Evolutionary conservation across 768 basidiomycete genomes (phyloP).

Genomic region (Boletus tomentosulus): DNA sequence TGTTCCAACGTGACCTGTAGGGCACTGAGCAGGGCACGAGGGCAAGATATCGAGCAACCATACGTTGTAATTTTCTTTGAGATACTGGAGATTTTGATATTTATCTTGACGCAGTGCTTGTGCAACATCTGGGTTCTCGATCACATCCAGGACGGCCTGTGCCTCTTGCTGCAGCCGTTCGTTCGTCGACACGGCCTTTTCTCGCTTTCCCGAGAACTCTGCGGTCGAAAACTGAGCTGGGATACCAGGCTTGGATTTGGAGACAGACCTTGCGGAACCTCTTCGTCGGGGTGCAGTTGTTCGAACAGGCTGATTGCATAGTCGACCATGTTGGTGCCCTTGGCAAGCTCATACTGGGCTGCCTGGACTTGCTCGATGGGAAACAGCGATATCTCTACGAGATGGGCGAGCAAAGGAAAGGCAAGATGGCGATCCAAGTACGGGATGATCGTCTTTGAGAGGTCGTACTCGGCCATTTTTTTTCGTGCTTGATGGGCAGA

Average conservation of each 20-base stretch:
- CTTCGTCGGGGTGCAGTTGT: conserved; percentile 69
- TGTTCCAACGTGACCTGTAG: conserved; percentile 86
- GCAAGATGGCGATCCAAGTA: conserved; percentile 94
- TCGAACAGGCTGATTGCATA: conserved; percentile 81
- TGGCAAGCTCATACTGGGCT: conserved; percentile 97
- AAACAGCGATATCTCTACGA: conserved; percentile 72
- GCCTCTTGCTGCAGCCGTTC: conserved; percentile 86
- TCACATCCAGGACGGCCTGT: conserved; percentile 89
- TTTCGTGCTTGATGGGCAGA: conserved; percentile 12
- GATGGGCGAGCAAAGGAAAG: conserved; percentile 88
- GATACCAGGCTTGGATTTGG: background rate
- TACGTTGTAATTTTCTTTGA: conserved; percentile 90
- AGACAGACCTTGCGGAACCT: conserved; percentile 61
- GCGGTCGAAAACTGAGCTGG: background rate
- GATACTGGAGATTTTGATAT: conserved; percentile 90
- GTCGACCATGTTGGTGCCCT: conserved; percentile 98
- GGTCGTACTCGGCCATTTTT: conserved; percentile 84
- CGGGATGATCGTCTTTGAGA: conserved; percentile 85
- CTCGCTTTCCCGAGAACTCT: conserved; percentile 86
- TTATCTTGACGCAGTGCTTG: conserved; percentile 94
- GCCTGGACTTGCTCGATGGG: conserved; percentile 72
- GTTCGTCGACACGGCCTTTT: conserved; percentile 77
- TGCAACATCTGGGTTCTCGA: conserved; percentile 95
- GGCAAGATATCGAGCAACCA: conserved; percentile 23
- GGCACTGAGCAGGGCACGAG: conserved; percentile 2